phyloP scores from a whole-genome alignment of 164 flowering plant genomes.

The Taxillus chinensis region DNA sequence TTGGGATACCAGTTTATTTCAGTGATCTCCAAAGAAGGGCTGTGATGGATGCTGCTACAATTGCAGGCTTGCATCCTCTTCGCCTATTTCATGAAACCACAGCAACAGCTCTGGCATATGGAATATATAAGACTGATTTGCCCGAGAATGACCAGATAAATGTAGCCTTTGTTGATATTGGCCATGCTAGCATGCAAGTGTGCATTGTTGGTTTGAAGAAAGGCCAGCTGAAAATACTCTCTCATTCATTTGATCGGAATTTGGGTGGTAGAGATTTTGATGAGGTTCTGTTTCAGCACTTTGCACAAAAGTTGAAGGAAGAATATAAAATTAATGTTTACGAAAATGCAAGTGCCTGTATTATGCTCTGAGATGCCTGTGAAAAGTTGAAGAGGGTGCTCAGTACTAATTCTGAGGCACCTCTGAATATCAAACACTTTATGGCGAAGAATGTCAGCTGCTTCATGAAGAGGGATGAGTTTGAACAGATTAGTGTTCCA shows the following conservation, averaged over 20 bases:
- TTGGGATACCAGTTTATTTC: conserved; percentile 85
- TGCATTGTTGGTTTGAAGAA: conserved; percentile 82
- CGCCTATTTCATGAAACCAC: conserved; percentile 76
- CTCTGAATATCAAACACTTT: conserved; percentile 71
- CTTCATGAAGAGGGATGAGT: conserved; percentile 74
- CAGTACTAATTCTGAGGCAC: conserved; percentile 86
- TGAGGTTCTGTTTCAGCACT: conserved; percentile 65
- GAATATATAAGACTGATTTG: conserved; percentile 85
- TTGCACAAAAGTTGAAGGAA: conserved; percentile 63
- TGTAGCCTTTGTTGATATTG: conserved; percentile 83
- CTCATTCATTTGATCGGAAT: conserved; percentile 64
- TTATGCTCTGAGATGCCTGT: conserved; percentile 62
- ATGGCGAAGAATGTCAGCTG: conserved; percentile 92
- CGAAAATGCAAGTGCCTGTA: conserved; percentile 71
- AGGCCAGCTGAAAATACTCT: conserved; percentile 65
- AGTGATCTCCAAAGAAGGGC: conserved; percentile 88
- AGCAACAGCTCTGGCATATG: conserved; percentile 88
- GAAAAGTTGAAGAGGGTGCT: conserved; percentile 82
- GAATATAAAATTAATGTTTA: conserved; percentile 73
- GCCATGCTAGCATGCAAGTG: conserved; percentile 84
- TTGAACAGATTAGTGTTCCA: conserved; percentile 65
- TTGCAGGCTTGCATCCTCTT: conserved; percentile 82
- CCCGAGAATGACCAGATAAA: conserved; percentile 74
- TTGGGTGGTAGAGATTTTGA: conserved; percentile 90
- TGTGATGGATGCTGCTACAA: conserved; percentile 81